Evolutionary conservation across 805 yeast species (phyloP).

Genomic region (Candida krabiensis): DNA sequence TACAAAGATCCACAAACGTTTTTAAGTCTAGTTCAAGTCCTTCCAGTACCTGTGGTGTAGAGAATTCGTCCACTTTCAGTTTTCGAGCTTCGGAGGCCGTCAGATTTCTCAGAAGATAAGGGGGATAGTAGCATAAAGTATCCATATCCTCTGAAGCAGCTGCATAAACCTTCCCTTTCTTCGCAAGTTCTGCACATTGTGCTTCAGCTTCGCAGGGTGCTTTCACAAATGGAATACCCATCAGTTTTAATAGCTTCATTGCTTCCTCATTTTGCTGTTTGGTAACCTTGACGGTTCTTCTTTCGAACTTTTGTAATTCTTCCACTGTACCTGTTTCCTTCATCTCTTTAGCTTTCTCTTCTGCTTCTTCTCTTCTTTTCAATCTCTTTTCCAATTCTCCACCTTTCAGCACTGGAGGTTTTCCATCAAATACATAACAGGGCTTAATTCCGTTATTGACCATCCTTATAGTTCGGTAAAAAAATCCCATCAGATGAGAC

Average conservation of each 20-base stretch:
- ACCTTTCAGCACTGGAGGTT: slow-evolving; percentile 91
- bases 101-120: slow-evolving; percentile 78
- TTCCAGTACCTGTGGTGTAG: slow-evolving; percentile 63
- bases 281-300: slow-evolving; percentile 87
- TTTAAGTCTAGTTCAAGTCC: slow-evolving; percentile 72
- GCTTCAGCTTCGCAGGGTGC: slow-evolving; percentile 99
- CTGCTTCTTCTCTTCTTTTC: slow-evolving; percentile 80
- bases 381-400: slow-evolving; percentile 89
- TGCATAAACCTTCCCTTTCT: slow-evolving; percentile 88
- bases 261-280: slow-evolving; percentile 94
- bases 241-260: slow-evolving; percentile 68
- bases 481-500: slow-evolving; percentile 94
- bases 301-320: slow-evolving; percentile 72
- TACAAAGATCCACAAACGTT: slow-evolving; percentile 88
- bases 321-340: slow-evolving; percentile 80
- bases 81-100: slow-evolving; percentile 94
- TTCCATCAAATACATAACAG: slow-evolving; percentile 95
- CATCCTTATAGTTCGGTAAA: slow-evolving; percentile 87
- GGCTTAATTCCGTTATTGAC: slow-evolving; percentile 95
- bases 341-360: slow-evolving; percentile 66
- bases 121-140: slow-evolving; percentile 89
- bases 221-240: slow-evolving; percentile 93
- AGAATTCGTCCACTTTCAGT: slow-evolving; percentile 85
- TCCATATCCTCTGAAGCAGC: slow-evolving; percentile 99
- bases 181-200: slow-evolving; percentile 92